These are phyloP conservation scores for Stentor coeruleus DNA, from an alignment of 73 alveolate genomes.

Conservation along the genomic window DNA sequence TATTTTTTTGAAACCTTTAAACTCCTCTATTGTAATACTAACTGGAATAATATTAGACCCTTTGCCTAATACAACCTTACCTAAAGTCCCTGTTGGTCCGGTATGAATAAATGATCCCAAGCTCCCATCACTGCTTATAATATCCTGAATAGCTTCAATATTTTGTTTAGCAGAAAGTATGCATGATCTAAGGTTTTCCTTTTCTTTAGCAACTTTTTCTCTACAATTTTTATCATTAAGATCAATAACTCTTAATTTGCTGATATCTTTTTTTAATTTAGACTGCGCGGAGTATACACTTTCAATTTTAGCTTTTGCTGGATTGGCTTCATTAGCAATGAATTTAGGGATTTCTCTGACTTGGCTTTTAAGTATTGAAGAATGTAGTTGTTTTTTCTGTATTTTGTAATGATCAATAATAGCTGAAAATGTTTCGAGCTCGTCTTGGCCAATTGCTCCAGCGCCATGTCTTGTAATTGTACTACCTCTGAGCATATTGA, in stretches of 20 bases:
- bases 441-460: neutral
- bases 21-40: neutral
- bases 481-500: constrained; percentile 19
- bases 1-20: neutral
- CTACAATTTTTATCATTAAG: neutral
- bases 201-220: neutral
- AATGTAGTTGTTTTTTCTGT: neutral
- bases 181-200: neutral
- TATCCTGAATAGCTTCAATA: neutral
- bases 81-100: constrained; percentile 2
- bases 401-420: constrained; percentile 11
- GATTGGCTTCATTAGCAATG: neutral
- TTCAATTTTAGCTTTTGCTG: neutral
- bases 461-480: constrained; percentile 17
- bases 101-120: neutral
- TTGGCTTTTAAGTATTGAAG: neutral
- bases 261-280: constrained; percentile 4
- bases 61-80: neutral
- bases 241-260: constrained; percentile 1
- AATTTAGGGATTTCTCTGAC: constrained; percentile 11
- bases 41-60: neutral
- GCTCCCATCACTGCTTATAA: neutral
- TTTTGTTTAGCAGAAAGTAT: neutral
- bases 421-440: constrained; percentile 10
- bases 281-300: neutral